A percentile compares a stretch with the other conserved stretches of the same genome.
phyloP scores from a whole-genome alignment of 805 yeast genomes.

The Zygosaccharomyces bisporus region DNA sequence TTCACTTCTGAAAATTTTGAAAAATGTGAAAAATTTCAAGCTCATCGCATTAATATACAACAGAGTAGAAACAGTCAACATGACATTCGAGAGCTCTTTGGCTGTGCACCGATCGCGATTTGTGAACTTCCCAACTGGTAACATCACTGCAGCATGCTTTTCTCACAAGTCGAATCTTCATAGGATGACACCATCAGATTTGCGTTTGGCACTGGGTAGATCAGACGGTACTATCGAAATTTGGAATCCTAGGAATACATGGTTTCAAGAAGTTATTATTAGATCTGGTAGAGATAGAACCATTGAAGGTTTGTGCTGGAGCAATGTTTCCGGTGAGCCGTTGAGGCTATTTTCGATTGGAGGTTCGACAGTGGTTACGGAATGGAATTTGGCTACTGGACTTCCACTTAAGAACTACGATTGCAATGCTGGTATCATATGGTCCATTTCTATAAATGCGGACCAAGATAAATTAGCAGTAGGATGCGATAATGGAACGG shows the following conservation, averaged over 20 bases:
- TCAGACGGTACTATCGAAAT: constrained; percentile 93
- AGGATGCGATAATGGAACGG: constrained; percentile 94
- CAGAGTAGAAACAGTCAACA: constrained; percentile 7
- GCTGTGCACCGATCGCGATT: constrained; percentile 81
- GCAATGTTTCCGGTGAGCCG: constrained; percentile 44
- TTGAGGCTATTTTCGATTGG: constrained; percentile 88
- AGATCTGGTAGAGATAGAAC: constrained; percentile 81
- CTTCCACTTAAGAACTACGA: constrained; percentile 71
- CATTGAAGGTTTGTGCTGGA: constrained; percentile 88
- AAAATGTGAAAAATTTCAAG: constrained; percentile 14
- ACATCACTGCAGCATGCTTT: constrained; percentile 77
- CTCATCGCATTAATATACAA: constrained; percentile 21
- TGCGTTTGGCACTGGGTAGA: constrained; percentile 86
- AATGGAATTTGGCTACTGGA: constrained; percentile 82
- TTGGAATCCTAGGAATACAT: constrained; percentile 81
- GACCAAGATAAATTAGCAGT: constrained; percentile 66
- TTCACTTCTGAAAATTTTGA: constrained; percentile 13
- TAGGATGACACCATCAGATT: constrained; percentile 47
- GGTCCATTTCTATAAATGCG: constrained; percentile 75
- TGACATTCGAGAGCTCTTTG: constrained; percentile 14
- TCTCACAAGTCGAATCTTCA: constrained; percentile 52
- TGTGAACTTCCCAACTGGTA: constrained; percentile 81
- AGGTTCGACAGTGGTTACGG: constrained; percentile 86
- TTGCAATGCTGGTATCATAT: constrained; percentile 88
- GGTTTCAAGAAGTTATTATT: constrained; percentile 74